These are phyloP conservation scores for Mycosphaerella arachidis DNA, from an alignment of 2,329 filamentous ascomycete genomes.

Conservation along the genomic window DNA sequence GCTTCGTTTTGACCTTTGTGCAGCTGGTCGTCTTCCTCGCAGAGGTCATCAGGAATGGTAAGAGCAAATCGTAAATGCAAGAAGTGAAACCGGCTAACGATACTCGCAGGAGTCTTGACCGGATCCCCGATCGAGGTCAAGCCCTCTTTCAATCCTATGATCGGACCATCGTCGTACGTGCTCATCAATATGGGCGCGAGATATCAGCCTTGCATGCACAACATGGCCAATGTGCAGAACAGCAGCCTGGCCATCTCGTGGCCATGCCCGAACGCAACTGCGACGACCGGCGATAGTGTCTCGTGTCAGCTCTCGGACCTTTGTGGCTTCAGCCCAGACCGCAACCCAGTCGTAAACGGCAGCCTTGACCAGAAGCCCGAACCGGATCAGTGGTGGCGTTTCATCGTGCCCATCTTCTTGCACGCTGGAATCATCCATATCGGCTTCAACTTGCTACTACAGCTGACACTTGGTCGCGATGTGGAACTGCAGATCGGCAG, in stretches of 20 bases:
- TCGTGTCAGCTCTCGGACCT: conserved; percentile 72
- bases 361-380: conserved; percentile 54
- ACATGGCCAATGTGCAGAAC: conserved; percentile 55
- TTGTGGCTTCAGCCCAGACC: conserved; percentile 77
- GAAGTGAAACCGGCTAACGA: conserved; percentile 3
- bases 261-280: conserved; percentile 70
- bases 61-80: conserved; percentile 28
- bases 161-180: conserved; percentile 83
- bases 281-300: conserved; percentile 56
- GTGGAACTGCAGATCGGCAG: conserved; percentile 89
- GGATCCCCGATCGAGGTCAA: conserved; percentile 73
- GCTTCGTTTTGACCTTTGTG: conserved; percentile 70
- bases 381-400: conserved; percentile 95
- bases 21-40: conserved; percentile 85
- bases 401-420: conserved; percentile 92
- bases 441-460: conserved; percentile 87
- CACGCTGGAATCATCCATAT: conserved; percentile 94
- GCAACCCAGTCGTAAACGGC: conserved; percentile 54
- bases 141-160: conserved; percentile 92
- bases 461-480: conserved; percentile 82
- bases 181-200: conserved; percentile 96
- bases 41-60: conserved; percentile 81
- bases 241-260: conserved; percentile 55
- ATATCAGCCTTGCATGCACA: conserved; percentile 93
- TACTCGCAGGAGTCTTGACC: conserved; percentile 61